Evolutionary conservation across 192 early-diverging fungal genomes (phyloP), one percentile per base, ranked within the genome.

Genomic region (Phycomyces nitens): DNA sequence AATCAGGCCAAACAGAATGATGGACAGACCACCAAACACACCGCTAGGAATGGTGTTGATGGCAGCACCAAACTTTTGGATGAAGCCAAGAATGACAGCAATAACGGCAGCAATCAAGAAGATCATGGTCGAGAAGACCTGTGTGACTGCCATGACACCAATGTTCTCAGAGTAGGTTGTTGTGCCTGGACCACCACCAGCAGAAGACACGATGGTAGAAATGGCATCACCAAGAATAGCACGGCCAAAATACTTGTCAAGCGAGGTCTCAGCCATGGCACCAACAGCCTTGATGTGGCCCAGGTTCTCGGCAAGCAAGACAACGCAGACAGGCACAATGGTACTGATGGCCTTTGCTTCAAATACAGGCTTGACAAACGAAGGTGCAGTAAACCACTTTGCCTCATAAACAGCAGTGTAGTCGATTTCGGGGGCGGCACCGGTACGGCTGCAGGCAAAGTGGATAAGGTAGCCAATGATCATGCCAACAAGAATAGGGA

Each of bases 151-250:
- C 78, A 83, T 76, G 22, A 74, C 73, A 58, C 81, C 80, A 67
- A 85, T 85, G 65, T 85, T 85, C 56, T 85, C 84, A 43, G 75
- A 70, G 65, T 85, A 85, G 2, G 82, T 85, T 7, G 84, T 86
- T 8, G 75, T 70, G 20, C 83, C 84, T 11, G 76, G 66, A 0
- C 78, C 78, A 55, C 84, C 84, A 56, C 65, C 68, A 16, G 70
- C 58, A 23, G 72, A 52, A 0, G 80, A 57, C 3, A 85, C 58
- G 24, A 85, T 85, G 1, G 78, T 80, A 16, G 84, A 84, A 26
- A 85, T 16, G 26, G 83, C 75, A 56, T 85, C 84, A n/a, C 84
- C 84, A 14, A 81, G 20, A 44, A 85, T 74, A 1, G 83, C 76
- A 26, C 84, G 70, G 3, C 83, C 84, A 9, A 85, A 26, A 52